Evolutionary conservation across 208 protist genomes (phyloP).

Genomic region (Trypanosoma caninum): DNA sequence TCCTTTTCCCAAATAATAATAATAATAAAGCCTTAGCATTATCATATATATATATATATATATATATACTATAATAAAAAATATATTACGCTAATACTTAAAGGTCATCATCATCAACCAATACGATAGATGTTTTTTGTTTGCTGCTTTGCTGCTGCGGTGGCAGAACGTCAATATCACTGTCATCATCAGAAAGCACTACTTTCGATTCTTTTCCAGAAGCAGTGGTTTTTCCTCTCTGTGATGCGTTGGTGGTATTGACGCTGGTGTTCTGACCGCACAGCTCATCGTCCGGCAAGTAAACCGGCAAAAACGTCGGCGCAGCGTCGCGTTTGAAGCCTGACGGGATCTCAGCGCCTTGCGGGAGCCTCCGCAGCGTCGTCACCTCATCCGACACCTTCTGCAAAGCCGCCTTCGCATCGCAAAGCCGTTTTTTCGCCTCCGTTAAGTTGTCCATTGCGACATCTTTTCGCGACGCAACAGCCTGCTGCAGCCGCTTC

Average conservation of each 20-base stretch:
- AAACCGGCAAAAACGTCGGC: slow-evolving; percentile 14
- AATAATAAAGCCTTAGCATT: no score
- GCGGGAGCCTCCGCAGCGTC: slow-evolving; percentile 1
- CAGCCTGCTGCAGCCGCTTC: not conserved
- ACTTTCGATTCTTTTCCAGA: not conserved
- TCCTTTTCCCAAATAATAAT: not conserved
- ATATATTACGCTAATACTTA: no score
- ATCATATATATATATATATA: no score
- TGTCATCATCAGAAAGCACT: not conserved
- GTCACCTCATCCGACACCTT: slow-evolving; percentile 2
- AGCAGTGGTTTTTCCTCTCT: not conserved
- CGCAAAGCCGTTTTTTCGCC: slow-evolving; percentile 9
- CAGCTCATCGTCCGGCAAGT: not conserved
- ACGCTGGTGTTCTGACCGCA: not conserved
- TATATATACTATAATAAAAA: no score
- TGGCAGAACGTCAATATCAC: slow-evolving; percentile 1
- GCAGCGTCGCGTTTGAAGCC: slow-evolving; percentile 7
- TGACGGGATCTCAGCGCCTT: not conserved
- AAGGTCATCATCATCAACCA: slow-evolving; percentile 19
- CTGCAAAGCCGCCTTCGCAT: not conserved
- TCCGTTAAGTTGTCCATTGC: slow-evolving; percentile 5
- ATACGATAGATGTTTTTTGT: not conserved
- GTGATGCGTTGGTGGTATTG: not conserved
- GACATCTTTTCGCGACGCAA: not conserved
- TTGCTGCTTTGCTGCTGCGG: not conserved